A percentile compares a stretch with the other conserved stretches of the same genome.
Evolutionary conservation across 129 eudicot genomes (phyloP).

Genomic region (Ambrosia artemisiifolia): DNA sequence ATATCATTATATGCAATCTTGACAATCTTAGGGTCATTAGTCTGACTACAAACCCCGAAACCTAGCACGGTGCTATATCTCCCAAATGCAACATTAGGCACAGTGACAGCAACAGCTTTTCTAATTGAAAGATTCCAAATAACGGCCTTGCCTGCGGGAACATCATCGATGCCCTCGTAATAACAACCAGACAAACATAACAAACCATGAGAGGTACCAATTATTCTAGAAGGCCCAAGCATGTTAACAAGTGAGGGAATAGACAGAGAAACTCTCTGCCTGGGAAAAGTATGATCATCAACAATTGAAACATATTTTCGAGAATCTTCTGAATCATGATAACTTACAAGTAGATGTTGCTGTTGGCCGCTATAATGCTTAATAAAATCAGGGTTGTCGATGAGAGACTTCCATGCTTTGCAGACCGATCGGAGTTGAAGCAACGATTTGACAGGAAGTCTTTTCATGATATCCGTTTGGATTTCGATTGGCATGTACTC

Average conservation of each 20-base stretch:
- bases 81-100: background rate
- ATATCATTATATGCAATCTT: background rate
- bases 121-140: slow-evolving; percentile 10
- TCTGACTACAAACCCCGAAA: background rate
- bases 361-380: no score
- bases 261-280: background rate
- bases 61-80: background rate
- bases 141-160: background rate
- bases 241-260: background rate
- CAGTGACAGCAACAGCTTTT: background rate
- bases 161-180: no score
- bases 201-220: background rate
- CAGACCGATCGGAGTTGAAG: background rate
- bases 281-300: background rate
- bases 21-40: background rate
- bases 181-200: background rate
- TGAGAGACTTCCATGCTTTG: no score
- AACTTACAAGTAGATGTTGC: no score
- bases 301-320: background rate
- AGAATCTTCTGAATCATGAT: background rate
- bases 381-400: no score
- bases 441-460: background rate
- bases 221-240: background rate
- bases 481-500: background rate
- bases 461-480: background rate